Base-by-base conservation (phyloP, 1,139 yeast genomes). In the Blastobotrys serpentis region DNA sequence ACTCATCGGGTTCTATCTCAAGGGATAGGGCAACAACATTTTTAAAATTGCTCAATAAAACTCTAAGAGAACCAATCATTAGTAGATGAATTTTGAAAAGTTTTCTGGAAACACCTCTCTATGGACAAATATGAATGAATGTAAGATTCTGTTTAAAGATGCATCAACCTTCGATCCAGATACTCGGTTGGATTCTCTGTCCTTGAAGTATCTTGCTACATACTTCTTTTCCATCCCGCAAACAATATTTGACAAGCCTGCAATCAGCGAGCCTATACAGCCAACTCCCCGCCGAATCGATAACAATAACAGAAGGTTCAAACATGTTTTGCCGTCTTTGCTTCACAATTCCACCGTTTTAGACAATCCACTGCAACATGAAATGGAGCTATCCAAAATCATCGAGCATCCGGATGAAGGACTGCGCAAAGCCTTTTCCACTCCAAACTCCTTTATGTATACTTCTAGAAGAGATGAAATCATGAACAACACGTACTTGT, bases 161-260 rank as follows among this genome's bases (percentile, higher is more conserved):
- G 38, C 19, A 8, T 33, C 38, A 4, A 33, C 38, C 8, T 33
- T 33, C 17, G 40, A 36, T 36, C 40, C 40, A 13, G 40, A 36
- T 11, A 36, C 22, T 7, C 40, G 22, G 11, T 19, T 36, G 25
- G 40, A 19, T 17, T 8, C 40, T 18, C 40, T 36, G 10, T 17
- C 40, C 13, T 36, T 36, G 14, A 36, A 36, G 25, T 36, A 36
- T 18, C 22, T 36, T 10, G 40, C 40, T 11, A 19, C 25, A 5
- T 36, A 36, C 25, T 36, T 36, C 22, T 36, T 36, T 19, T 36
- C 40, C 7, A 19, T 36, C 11, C 40, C 40, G 6, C 40, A 36
- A 14, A 18, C 23, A 10, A 7, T 36, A 14, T 8, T 18, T 2
- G 40, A 36, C 8, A 36, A 18, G 25, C 19, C 25, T n/a, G 14